Base-by-base conservation (phyloP, 2,329 filamentous ascomycete species). In the Lithohypha guttulata region DNA sequence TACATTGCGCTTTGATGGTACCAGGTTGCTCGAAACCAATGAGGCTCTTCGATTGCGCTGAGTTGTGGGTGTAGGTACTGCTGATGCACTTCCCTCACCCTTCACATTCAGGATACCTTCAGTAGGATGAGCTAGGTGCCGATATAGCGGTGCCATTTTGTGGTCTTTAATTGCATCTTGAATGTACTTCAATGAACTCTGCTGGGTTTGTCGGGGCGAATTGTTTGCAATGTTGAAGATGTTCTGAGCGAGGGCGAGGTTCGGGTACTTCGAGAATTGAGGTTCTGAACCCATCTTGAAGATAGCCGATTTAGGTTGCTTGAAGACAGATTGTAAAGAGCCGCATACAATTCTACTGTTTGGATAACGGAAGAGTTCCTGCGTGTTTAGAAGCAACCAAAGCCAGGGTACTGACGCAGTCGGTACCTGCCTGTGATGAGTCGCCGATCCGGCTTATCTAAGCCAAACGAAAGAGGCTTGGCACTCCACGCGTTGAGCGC, bases 21-120 rank as follows among this genome's bases (percentile, higher is more conserved):
- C 71, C 71, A 93, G 77, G 57, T 79, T 81, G 29, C 76, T 77
- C 42, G 76, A 68, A 61, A 84, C 77, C 51, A 65, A 52, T 49
- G 64, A 77, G 65, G 81, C 81, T 60, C 80, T 71, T 58, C 73
- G 71, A 39, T 69, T 60, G 55, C 51, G 60, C 59, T 34, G 61
- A 71, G 61, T 48, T 14, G 44, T 34, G 30, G 45, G 56, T 45
- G 54, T 50, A 55, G 57, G 56, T 63, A 64, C 50, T 65, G 71
- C 56, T 52, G 64, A 61, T 51, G 66, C 55, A 42, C 65, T 61
- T 43, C 71, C 67, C 57, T 93, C 84, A 48, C 83, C 83, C 27
- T 77, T 65, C 39, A 69, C 67, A 60, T 93, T 93, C 58, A 94
- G 66, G 47, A 91, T 79, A 45, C 86, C 86, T 46, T 91, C 73